Conservation (phyloP, 2,329 filamentous ascomycete species). For the Fusarium tanahbumbuense region DNA sequence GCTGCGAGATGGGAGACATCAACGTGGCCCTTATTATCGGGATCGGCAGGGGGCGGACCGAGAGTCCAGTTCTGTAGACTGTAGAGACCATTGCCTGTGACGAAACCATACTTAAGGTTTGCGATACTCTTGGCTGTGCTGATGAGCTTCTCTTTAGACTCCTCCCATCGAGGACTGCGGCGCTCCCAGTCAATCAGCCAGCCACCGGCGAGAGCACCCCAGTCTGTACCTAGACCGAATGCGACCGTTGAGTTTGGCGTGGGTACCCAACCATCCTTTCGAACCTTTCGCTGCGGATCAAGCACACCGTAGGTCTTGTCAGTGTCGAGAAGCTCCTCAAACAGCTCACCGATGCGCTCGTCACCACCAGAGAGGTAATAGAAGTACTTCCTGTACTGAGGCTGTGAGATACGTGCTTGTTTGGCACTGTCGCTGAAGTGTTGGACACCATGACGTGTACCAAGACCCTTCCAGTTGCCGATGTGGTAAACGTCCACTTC, state of each 20-base stretch:
- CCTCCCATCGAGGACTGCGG: slow-evolving; percentile 63
- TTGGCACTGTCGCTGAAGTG: slow-evolving; percentile 72
- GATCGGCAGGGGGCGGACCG: slow-evolving; percentile 63
- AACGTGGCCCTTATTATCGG: slow-evolving; percentile 62
- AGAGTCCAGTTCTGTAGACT: slow-evolving; percentile 62
- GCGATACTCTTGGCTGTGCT: slow-evolving; percentile 63
- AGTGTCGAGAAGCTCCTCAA: slow-evolving; percentile 62
- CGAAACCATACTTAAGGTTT: slow-evolving; percentile 67
- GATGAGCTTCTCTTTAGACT: slow-evolving; percentile 62
- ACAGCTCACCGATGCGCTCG: slow-evolving; percentile 66
- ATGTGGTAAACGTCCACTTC: slow-evolving; percentile 73
- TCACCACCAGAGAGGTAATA: slow-evolving; percentile 70
- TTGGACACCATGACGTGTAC: slow-evolving; percentile 71
- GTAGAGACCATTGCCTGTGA: slow-evolving; percentile 66
- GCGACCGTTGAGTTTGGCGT: slow-evolving; percentile 56
- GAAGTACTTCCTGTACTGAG: slow-evolving; percentile 64
- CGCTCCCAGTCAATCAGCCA: slow-evolving; percentile 72
- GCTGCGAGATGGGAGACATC: slow-evolving; percentile 66
- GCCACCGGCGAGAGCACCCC: slow-evolving; percentile 65
- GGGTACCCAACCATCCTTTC: slow-evolving; percentile 62
- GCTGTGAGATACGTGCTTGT: slow-evolving; percentile 68
- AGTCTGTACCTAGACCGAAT: slow-evolving; percentile 69
- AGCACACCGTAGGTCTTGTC: slow-evolving; percentile 65
- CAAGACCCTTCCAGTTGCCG: slow-evolving; percentile 68
- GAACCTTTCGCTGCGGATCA: slow-evolving; percentile 69